A percentile compares a stretch with the other conserved stretches of the same genome.
Evolutionary conservation across 768 basidiomycete genomes (phyloP).

Genomic region (Leccinum disarticulatum): DNA sequence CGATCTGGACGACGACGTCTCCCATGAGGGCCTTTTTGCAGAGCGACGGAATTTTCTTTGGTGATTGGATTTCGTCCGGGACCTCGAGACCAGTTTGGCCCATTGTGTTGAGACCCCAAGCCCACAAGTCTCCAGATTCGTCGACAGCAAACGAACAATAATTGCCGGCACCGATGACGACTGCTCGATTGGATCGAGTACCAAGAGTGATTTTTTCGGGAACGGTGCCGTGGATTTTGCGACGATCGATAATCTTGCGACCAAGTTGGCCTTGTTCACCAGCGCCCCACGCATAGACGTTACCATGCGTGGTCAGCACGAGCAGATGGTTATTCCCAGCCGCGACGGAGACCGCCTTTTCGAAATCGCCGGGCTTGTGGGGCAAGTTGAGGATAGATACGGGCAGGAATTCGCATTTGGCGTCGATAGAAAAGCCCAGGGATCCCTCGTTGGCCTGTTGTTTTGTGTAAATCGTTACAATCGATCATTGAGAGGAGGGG

Average conservation of each 20-base stretch:
- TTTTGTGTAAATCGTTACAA: conserved; percentile 8
- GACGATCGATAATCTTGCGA: conserved; percentile 83
- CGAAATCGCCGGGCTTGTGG: conserved; percentile 61
- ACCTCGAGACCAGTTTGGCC: conserved; percentile 72
- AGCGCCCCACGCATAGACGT: conserved; percentile 87
- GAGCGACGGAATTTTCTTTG: conserved; percentile 62
- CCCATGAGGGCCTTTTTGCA: conserved; percentile 60
- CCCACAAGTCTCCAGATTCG: conserved; percentile 80
- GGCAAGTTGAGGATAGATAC: conserved; percentile 55
- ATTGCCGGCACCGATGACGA: conserved; percentile 74
- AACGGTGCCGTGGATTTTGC: conserved; percentile 84
- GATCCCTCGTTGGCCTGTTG: conserved; percentile 71
- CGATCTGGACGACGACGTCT: conserved; percentile 68
- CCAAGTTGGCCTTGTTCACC: conserved; percentile 92
- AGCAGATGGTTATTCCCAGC: conserved; percentile 89
- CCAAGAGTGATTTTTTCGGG: conserved; percentile 87
- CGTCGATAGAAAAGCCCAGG: conserved; percentile 76
- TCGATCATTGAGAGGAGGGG: not conserved
- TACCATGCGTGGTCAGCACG: conserved; percentile 84
- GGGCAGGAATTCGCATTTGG: conserved; percentile 67
- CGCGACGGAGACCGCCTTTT: conserved; percentile 73
- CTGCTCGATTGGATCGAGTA: conserved; percentile 57
- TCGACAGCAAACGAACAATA: conserved; percentile 93
- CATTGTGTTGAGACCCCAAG: conserved; percentile 94
- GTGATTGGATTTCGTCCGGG: conserved; percentile 55